A percentile compares a stretch with the other conserved stretches of the same genome.
Evolutionary conservation across 805 yeast species (phyloP).

Genomic region (Candida koratica): DNA sequence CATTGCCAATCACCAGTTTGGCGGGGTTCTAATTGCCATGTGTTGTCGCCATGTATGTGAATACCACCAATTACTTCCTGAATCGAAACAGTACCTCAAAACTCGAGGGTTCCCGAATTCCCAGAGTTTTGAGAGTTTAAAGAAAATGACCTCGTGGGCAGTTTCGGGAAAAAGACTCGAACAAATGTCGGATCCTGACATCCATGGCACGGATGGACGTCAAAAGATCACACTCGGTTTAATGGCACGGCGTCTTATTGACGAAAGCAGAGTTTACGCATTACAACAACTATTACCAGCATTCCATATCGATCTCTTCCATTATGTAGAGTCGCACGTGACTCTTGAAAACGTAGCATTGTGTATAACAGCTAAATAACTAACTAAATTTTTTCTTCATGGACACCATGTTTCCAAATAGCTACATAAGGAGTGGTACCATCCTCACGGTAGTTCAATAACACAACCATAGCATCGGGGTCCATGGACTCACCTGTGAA

Average conservation of each 20-base stretch:
- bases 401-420: constrained; percentile 98
- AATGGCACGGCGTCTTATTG: constrained; percentile 67
- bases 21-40: constrained; percentile 79
- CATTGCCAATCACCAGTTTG: constrained; percentile 19
- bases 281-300: constrained; percentile 33
- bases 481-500: constrained; percentile 99
- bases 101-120: constrained; percentile 29
- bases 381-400: constrained; percentile 75
- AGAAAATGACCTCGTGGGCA: constrained; percentile 83
- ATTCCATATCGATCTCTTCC: constrained; percentile 47
- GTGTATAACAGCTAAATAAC: constrained; percentile 14
- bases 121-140: constrained; percentile 45
- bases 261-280: constrained; percentile 61
- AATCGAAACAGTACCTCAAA: constrained; percentile 39
- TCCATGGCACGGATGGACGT: constrained; percentile 16
- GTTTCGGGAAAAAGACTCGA: constrained; percentile 53
- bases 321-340: constrained; percentile 52
- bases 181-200: constrained; percentile 2
- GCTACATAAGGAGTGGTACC: constrained; percentile 97
- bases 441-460: constrained; percentile 99
- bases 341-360: constrained; percentile 73
- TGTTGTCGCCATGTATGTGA: constrained; percentile 87
- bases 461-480: constrained; percentile 98
- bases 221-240: constrained; percentile 62
- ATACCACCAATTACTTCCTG: constrained; percentile 50